Percentiles rank a stretch among this genome's conserved stretches.
phyloP scores from a whole-genome alignment of 2,329 filamentous ascomycete species.

The Alternaria solani region DNA sequence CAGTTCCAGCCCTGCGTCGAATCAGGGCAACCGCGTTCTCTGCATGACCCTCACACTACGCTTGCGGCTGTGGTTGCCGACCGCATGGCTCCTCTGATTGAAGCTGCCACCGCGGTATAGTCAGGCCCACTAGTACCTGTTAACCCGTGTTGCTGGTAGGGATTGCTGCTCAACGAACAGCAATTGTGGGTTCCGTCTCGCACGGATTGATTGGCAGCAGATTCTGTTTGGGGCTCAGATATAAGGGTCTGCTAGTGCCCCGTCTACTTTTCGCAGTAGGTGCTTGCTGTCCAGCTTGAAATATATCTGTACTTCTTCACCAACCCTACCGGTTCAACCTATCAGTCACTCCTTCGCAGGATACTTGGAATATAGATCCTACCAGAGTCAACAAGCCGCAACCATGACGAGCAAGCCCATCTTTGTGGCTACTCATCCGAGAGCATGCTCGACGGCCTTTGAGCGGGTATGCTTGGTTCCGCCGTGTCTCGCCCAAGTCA shows the following conservation, averaged over 20 bases:
- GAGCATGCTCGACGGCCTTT: constrained; percentile 96
- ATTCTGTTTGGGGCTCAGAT: constrained; percentile 14
- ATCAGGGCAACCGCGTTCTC: not conserved
- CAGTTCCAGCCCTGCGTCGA: not conserved
- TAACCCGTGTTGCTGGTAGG: constrained; percentile 24
- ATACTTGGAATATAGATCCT: constrained; percentile 39
- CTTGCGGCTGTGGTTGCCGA: constrained; percentile 12
- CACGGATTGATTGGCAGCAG: constrained; percentile 10
- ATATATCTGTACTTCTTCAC: constrained; percentile 35
- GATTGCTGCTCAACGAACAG: constrained; percentile 27
- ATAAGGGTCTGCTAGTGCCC: constrained; percentile 40
- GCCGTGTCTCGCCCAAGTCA: constrained; percentile 1
- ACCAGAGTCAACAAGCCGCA: constrained; percentile 14
- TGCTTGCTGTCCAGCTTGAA: constrained; percentile 36
- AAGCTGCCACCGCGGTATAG: constrained; percentile 17
- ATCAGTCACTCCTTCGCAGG: constrained; percentile 11
- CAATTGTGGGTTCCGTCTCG: constrained; percentile 36
- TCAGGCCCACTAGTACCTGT: constrained; percentile 29
- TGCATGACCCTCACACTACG: constrained; percentile 16
- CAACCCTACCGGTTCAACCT: constrained; percentile 1
- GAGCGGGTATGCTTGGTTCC: constrained; percentile 72
- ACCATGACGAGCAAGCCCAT: constrained; percentile 80
- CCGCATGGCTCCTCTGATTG: constrained; percentile 20
- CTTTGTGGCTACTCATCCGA: constrained; percentile 91
- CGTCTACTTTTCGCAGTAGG: constrained; percentile 24